phyloP scores from a whole-genome alignment of 2,329 filamentous ascomycete species.

The Hortaea sp. region DNA sequence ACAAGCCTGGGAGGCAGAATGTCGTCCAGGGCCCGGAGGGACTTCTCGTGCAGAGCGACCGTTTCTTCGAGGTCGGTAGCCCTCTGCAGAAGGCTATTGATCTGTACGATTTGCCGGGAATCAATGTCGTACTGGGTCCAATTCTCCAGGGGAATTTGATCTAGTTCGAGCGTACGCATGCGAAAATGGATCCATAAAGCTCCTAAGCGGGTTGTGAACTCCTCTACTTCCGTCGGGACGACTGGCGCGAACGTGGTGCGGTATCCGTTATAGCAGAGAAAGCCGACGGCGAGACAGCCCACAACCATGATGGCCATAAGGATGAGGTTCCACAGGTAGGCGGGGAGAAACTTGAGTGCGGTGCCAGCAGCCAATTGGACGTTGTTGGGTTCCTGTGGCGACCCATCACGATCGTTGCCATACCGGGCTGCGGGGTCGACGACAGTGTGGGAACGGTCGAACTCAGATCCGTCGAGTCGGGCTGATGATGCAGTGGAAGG shows the following conservation, averaged over 20 bases:
- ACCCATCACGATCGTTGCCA: not conserved
- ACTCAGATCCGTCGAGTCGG: not conserved
- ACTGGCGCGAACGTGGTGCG: too few relatives aligned
- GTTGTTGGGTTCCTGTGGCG: not conserved
- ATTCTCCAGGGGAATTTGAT: not conserved
- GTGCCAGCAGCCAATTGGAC: not conserved
- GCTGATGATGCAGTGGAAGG: too few relatives aligned
- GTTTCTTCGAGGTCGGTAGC: constrained; percentile 1
- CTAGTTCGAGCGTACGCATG: too few relatives aligned
- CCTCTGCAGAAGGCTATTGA: not conserved
- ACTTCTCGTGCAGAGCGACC: constrained; percentile 3
- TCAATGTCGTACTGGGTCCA: not conserved
- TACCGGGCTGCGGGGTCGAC: not conserved
- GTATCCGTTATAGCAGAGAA: too few relatives aligned
- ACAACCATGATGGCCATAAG: too few relatives aligned
- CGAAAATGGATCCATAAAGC: too few relatives aligned
- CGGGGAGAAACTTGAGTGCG: not conserved
- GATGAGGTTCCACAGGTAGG: too few relatives aligned
- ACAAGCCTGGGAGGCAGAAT: constrained; percentile 49
- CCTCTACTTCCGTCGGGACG: too few relatives aligned
- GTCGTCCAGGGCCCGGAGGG: constrained; percentile 27
- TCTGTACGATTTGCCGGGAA: not conserved
- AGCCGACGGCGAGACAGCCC: too few relatives aligned
- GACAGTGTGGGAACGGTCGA: not conserved
- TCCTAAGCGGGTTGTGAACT: too few relatives aligned